phyloP scores from a whole-genome alignment of 331 rosid species.

The Malus hybrid region DNA sequence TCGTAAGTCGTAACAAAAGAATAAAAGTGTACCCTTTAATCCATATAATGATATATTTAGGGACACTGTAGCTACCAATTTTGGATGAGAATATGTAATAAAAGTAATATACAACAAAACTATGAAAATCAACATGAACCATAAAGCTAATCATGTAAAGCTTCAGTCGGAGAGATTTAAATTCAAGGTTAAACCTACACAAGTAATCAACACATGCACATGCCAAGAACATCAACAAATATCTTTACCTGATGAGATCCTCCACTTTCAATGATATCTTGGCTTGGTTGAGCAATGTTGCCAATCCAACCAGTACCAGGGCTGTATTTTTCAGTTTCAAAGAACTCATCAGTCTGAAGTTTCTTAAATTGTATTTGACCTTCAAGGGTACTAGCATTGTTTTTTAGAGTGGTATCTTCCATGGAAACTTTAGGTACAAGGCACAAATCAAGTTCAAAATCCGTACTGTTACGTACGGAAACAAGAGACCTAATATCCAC shows the following conservation, averaged over 20 bases:
- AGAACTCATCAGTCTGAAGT: conserved; percentile 52
- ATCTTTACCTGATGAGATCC: conserved; percentile 42
- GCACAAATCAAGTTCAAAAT: conserved; percentile 63
- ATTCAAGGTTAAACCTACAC: background rate
- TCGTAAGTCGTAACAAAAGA: background rate
- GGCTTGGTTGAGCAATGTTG: conserved; percentile 25
- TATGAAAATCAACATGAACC: background rate
- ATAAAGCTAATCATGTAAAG: background rate
- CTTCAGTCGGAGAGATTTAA: background rate
- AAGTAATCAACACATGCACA: background rate
- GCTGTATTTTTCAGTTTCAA: conserved; percentile 63
- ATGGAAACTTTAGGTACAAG: conserved; percentile 40
- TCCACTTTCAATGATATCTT: conserved; percentile 41
- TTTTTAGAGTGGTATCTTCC: conserved; percentile 20
- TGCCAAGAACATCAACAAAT: conserved; percentile 1
- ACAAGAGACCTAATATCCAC: conserved; percentile 86
- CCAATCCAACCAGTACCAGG: conserved; percentile 65
- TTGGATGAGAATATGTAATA: background rate
- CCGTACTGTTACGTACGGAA: conserved; percentile 70
- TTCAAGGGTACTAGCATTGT: conserved; percentile 34
- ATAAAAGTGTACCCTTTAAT: background rate
- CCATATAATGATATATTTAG: background rate
- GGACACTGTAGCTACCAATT: background rate
- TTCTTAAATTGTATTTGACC: conserved; percentile 26
- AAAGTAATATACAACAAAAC: background rate